Evolutionary conservation across 2,329 filamentous ascomycete species (phyloP), one percentile per base, ranked within the genome.

Genomic region (Zymoseptoria pseudotritici): DNA sequence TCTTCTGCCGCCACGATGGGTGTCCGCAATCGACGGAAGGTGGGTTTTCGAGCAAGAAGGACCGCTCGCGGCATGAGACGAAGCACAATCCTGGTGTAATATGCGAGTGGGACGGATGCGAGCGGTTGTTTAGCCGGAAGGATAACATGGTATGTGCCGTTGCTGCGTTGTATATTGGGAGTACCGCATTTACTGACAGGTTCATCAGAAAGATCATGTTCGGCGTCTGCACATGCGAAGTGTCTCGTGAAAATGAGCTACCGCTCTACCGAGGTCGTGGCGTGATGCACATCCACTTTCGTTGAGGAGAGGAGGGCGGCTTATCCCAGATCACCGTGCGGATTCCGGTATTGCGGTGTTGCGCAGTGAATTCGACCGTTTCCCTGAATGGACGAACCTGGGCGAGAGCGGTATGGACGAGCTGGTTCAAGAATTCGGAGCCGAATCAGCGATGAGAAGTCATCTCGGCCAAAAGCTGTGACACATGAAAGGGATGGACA

Each of bases 41-140:
- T 31, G 83, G 83, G 0, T 86, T 86, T 68, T 84, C 82, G 6
- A 84, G 81, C 67, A 85, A 84, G 69, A 86, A 86, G 66, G 83
- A 86, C 63, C 79, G 83, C 20, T 80, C 81, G 24, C 74, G 83
- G 49, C 83, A 86, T 63, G 83, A 86, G 69, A 83, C 83, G 51
- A 85, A 84, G 68, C 83, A 86, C 70, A 84, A 84, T 63, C 64
- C 83, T 2, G 79, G 78, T n/a, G 80, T 86, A 56, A 67, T 78
- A 46, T 86, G 83, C 65, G 80, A 84, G 63, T 84, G 80, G 79
- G 76, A 79, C 29, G 81, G 79, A 6, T 86, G 83, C 69, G 78
- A 78, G 58, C 73, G 83, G 54, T 75, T 86, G 2, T 86, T 86
- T 69, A 84, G 81, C 69, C 76, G 83, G 31, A 80, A 84, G 22